A percentile compares a stretch with the other conserved stretches of the same genome.
phyloP scores from a whole-genome alignment of 2,329 filamentous ascomycete species.

The Cercospora sp. region DNA sequence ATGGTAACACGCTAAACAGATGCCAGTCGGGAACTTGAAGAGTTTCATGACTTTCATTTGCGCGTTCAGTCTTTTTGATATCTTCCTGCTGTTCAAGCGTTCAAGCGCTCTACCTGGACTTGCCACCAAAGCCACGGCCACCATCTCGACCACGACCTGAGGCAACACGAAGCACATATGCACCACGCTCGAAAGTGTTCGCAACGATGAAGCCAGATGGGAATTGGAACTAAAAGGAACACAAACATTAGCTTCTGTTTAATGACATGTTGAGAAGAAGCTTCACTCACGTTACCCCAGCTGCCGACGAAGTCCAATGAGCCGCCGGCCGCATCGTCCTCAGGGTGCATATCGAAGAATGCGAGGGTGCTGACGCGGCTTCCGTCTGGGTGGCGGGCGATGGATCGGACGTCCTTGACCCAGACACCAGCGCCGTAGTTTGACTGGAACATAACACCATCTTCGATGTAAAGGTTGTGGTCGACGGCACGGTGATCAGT shows the following conservation, averaged over 20 bases:
- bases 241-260: not conserved
- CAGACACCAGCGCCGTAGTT: slow-evolving; percentile 42
- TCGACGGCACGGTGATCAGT: slow-evolving; percentile 40
- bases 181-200: slow-evolving; percentile 55
- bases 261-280: not conserved
- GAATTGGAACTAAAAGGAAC: slow-evolving; percentile 45
- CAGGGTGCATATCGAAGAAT: slow-evolving; percentile 54
- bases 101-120: slow-evolving; percentile 18
- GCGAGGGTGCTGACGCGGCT: slow-evolving; percentile 47
- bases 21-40: not conserved
- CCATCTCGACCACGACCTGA: slow-evolving; percentile 25
- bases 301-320: slow-evolving; percentile 43
- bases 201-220: slow-evolving; percentile 52
- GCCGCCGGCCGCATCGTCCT: slow-evolving; percentile 47
- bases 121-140: slow-evolving; percentile 26
- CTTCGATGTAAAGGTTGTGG: slow-evolving; percentile 45
- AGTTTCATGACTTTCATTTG: not conserved
- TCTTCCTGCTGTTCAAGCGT: not conserved
- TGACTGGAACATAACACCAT: slow-evolving; percentile 40
- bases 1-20: not conserved
- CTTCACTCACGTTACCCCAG: slow-evolving; percentile 43
- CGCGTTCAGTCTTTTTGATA: not conserved
- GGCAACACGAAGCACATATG: slow-evolving; percentile 35
- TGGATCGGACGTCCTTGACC: slow-evolving; percentile 40
- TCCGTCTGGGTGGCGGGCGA: slow-evolving; percentile 47